These are phyloP conservation scores for Chrysanthemum seticuspe DNA, from an alignment of 129 eudicot species.

Conservation along the genomic window DNA sequence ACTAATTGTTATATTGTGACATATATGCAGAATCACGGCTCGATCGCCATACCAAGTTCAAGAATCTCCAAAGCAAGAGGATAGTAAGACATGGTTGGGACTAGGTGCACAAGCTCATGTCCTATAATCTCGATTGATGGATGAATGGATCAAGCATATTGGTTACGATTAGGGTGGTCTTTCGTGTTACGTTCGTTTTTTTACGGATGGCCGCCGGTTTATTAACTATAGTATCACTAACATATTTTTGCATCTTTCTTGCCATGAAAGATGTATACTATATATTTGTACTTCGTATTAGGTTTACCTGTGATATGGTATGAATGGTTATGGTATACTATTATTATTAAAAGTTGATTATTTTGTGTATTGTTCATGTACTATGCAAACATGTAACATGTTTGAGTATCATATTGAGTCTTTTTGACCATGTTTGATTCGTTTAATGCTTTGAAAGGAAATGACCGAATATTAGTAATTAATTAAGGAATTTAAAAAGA, in stretches of 20 bases:
- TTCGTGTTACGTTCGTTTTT: slow-evolving; percentile 3
- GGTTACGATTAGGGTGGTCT: slow-evolving; percentile 13
- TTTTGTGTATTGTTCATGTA: slow-evolving; percentile 1
- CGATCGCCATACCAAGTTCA: slow-evolving; percentile 43
- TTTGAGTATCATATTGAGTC: background rate
- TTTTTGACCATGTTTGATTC: slow-evolving; percentile 24
- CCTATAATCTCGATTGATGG: slow-evolving; percentile 4
- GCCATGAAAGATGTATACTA: slow-evolving; percentile 26
- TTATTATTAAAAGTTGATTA: slow-evolving; percentile 6
- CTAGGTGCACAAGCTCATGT: slow-evolving; percentile 39
- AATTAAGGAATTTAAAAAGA: slow-evolving; percentile 20
- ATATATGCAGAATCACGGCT: slow-evolving; percentile 40
- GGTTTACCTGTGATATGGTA: slow-evolving; percentile 22
- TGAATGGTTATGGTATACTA: slow-evolving; percentile 26
- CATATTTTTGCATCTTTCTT: slow-evolving; percentile 34
- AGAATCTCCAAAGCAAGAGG: slow-evolving; percentile 39
- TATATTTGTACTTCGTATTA: slow-evolving; percentile 7
- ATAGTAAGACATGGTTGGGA: slow-evolving; percentile 60
- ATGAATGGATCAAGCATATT: background rate
- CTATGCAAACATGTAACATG: slow-evolving; percentile 28
- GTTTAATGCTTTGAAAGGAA: background rate
- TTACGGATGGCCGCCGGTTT: slow-evolving; percentile 28
- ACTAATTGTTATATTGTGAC: slow-evolving; percentile 6
- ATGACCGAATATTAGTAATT: slow-evolving; percentile 12
- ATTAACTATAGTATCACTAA: slow-evolving; percentile 27